Evolutionary conservation across 257 asterid species (phyloP).

Genomic region (Coffea eugenioides): DNA sequence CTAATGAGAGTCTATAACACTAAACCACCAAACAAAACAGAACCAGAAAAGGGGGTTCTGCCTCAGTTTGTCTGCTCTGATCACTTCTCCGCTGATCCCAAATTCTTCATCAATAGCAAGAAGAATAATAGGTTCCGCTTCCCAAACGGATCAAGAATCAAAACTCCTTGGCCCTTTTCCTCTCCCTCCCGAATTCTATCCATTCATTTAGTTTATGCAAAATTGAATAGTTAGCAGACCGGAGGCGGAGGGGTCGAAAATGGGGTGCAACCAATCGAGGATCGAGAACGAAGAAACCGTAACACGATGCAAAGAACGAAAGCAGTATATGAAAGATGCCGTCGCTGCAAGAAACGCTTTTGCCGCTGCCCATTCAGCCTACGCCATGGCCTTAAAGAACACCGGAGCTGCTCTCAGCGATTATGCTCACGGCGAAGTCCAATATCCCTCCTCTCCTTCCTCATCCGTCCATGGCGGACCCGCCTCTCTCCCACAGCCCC

Average conservation of each 20-base stretch:
- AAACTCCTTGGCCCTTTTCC: too few relatives aligned
- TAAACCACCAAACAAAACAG: too few relatives aligned
- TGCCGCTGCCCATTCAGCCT: constrained; percentile 89
- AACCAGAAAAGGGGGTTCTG: too few relatives aligned
- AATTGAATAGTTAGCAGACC: neutral
- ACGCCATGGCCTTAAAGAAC: constrained; percentile 78
- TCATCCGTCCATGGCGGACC: constrained; percentile 22
- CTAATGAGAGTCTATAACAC: too few relatives aligned
- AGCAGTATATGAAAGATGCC: constrained; percentile 73
- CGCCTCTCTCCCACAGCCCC: constrained; percentile 42
- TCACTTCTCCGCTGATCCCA: constrained; percentile 16
- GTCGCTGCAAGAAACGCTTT: constrained; percentile 82
- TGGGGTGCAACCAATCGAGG: constrained; percentile 93
- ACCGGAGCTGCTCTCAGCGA: constrained; percentile 96
- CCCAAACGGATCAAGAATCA: neutral
- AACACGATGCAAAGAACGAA: constrained; percentile 85
- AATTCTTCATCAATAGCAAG: neutral
- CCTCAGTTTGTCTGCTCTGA: neutral
- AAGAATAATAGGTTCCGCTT: too few relatives aligned
- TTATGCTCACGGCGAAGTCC: constrained; percentile 79
- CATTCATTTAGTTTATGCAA: neutral
- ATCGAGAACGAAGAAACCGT: constrained; percentile 94
- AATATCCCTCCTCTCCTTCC: constrained; percentile 31
- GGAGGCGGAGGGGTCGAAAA: constrained; percentile 11
- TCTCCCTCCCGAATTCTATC: neutral